phyloP scores from a whole-genome alignment of 768 basidiomycete genomes.

The Lentinula guzmanii region DNA sequence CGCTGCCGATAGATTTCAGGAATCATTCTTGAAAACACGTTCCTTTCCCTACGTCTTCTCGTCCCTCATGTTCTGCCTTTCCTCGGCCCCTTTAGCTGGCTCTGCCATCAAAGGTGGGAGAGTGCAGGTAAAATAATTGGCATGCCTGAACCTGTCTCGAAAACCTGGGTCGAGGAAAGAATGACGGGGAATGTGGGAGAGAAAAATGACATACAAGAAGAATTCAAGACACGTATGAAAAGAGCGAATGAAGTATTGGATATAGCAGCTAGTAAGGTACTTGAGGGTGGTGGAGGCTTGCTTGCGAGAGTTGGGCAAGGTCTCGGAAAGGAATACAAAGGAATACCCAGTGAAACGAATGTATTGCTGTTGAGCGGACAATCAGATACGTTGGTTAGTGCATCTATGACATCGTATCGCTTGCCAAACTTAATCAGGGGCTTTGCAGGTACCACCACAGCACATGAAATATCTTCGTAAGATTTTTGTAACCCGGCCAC shows the following conservation, averaged over 20 bases:
- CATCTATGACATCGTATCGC: background rate
- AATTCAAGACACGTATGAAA: slow-evolving; percentile 16
- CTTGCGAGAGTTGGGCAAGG: slow-evolving; percentile 1
- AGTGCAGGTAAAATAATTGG: slow-evolving; percentile 59
- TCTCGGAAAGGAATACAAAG: slow-evolving; percentile 5
- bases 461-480: slow-evolving; percentile 4
- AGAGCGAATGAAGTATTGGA: slow-evolving; percentile 1
- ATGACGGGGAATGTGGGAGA: slow-evolving; percentile 60
- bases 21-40: slow-evolving; percentile 90
- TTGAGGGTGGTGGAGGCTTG: background rate
- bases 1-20: slow-evolving; percentile 52
- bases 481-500: background rate
- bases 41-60: slow-evolving; percentile 73
- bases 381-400: background rate
- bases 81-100: slow-evolving; percentile 66
- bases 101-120: slow-evolving; percentile 89
- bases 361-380: slow-evolving; percentile 3
- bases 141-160: slow-evolving; percentile 67
- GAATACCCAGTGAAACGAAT: slow-evolving; percentile 3
- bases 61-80: slow-evolving; percentile 76
- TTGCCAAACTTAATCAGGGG: background rate
- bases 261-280: background rate
- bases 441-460: background rate
- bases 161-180: slow-evolving; percentile 60
- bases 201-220: slow-evolving; percentile 30